These are phyloP conservation scores for Apiotrichum sp. DNA, from an alignment of 1,284 basidiomycete genomes.

Conservation along the genomic window DNA sequence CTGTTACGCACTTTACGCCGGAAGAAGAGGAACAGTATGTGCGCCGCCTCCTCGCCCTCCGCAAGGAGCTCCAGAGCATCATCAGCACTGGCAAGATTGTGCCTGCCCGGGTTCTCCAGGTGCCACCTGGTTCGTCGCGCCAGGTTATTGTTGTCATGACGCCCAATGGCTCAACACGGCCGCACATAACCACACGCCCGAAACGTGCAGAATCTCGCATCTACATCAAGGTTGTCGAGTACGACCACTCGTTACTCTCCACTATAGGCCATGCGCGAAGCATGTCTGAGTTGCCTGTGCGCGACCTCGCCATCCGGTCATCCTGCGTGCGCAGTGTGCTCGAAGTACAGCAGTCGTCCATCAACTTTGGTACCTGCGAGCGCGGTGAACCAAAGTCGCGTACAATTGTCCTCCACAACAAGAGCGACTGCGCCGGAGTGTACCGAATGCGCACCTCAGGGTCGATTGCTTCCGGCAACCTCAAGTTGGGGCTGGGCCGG, in stretches of 20 bases:
- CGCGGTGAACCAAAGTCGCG: slow-evolving; percentile 50
- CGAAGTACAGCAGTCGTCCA: slow-evolving; percentile 51
- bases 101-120: slow-evolving; percentile 41
- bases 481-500: slow-evolving; percentile 50
- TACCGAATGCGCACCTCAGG: slow-evolving; percentile 52
- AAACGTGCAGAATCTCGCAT: slow-evolving; percentile 51
- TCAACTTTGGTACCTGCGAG: slow-evolving; percentile 53
- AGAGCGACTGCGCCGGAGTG: slow-evolving; percentile 49
- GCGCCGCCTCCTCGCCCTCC: slow-evolving; percentile 46
- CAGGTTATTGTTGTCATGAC: slow-evolving; percentile 50
- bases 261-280: slow-evolving; percentile 15
- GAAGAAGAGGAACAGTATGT: slow-evolving; percentile 52
- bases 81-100: slow-evolving; percentile 44
- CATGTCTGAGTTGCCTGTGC: slow-evolving; percentile 48
- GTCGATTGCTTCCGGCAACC: slow-evolving; percentile 51
- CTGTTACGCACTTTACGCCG: slow-evolving; percentile 40
- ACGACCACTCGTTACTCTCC: slow-evolving; percentile 39
- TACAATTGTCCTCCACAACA: slow-evolving; percentile 50
- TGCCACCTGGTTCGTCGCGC: slow-evolving; percentile 38
- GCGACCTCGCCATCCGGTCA: slow-evolving; percentile 50
- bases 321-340: slow-evolving; percentile 48
- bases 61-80: slow-evolving; percentile 46
- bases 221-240: slow-evolving; percentile 49
- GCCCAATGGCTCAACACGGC: slow-evolving; percentile 49
- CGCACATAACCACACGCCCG: slow-evolving; percentile 47